Evolutionary conservation across 2,329 filamentous ascomycete species (phyloP).

Genomic region (Nemania sp.): DNA sequence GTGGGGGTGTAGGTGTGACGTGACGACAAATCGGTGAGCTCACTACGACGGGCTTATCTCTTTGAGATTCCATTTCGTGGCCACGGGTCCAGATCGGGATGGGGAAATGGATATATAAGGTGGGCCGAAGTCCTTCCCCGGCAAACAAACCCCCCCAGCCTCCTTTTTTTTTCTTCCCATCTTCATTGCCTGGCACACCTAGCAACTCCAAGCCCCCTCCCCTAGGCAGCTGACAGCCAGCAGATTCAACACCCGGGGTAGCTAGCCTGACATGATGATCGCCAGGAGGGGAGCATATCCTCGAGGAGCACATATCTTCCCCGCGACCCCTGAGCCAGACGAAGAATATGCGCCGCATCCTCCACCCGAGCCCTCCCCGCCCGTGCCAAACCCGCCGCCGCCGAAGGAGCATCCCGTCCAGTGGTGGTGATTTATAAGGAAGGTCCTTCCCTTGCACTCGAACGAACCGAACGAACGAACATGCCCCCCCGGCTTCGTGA

Average conservation of each 20-base stretch:
- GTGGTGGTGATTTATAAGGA: not conserved
- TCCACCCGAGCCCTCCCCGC: slow-evolving; percentile 20
- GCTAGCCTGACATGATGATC: slow-evolving; percentile 7
- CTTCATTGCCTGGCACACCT: slow-evolving; percentile 15
- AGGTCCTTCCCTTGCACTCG: not conserved
- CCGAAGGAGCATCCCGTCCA: slow-evolving; percentile 2
- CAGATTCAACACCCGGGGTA: not conserved
- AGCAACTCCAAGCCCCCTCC: slow-evolving; percentile 7
- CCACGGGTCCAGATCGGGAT: slow-evolving; percentile 8
- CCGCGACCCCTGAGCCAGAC: not conserved
- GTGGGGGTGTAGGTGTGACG: slow-evolving; percentile 21
- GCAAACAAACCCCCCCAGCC: slow-evolving; percentile 1
- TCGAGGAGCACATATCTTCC: not conserved
- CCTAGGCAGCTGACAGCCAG: slow-evolving; percentile 9
- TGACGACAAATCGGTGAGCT: slow-evolving; percentile 16
- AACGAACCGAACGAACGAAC: no score
- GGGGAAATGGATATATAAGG: slow-evolving; percentile 21
- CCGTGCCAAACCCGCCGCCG: slow-evolving; percentile 21
- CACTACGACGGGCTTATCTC: slow-evolving; percentile 12
- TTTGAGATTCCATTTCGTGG: slow-evolving; percentile 4
- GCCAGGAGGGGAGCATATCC: not conserved
- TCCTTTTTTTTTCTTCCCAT: no score
- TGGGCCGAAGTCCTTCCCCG: not conserved
- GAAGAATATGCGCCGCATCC: slow-evolving; percentile 10
- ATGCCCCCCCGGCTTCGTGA: not conserved